Conservation (phyloP, 163 green algal genomes). For the Coccomyxa subellipsoidea region DNA sequence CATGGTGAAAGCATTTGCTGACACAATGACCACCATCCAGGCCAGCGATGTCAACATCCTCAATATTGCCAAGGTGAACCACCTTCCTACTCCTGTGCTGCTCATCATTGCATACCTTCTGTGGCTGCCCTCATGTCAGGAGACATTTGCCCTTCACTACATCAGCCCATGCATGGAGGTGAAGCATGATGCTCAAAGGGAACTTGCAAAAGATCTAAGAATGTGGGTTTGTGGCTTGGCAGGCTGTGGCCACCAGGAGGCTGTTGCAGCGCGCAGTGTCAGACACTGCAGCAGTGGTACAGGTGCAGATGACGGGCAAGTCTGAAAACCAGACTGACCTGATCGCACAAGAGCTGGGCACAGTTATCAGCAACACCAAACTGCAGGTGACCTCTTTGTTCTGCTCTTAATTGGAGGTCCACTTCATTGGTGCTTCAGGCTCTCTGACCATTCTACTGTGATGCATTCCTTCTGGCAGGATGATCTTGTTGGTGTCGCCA, state of each 20-base stretch:
- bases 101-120: no score
- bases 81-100: background rate
- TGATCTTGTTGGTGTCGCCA: no score
- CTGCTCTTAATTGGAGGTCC: no score
- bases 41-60: background rate
- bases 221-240: background rate
- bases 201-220: background rate
- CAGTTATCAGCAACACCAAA: background rate
- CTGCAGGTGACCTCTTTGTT: no score
- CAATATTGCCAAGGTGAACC: background rate
- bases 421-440: no score
- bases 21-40: background rate
- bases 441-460: no score
- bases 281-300: background rate
- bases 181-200: background rate
- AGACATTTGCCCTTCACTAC: no score
- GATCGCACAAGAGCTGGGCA: constrained; percentile 4
- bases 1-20: background rate
- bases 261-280: background rate
- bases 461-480: no score
- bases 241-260: constrained; percentile 1
- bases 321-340: background rate
- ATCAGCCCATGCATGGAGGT: no score
- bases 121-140: no score
- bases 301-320: background rate